Conservation (phyloP, 2,329 filamentous ascomycete species). For the Aspergillus jensenii region DNA sequence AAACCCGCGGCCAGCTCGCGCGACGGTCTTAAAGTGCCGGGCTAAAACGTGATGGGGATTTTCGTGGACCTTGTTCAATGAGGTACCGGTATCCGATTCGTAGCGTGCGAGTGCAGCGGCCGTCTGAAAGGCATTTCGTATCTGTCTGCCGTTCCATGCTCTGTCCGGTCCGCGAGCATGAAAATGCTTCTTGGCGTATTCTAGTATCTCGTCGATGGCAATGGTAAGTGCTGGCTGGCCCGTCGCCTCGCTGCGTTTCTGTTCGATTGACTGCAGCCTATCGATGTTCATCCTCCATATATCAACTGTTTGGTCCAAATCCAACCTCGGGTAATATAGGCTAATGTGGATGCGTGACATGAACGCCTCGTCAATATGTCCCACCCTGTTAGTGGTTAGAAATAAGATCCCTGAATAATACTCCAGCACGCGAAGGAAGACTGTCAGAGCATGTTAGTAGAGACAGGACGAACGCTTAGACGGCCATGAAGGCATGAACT, state of each 20-base stretch:
- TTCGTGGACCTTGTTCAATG: too few relatives aligned
- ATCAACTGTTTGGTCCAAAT: constrained; percentile 14
- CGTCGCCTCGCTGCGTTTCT: constrained; percentile 9
- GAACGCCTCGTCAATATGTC: constrained; percentile 51
- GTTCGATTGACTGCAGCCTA: constrained; percentile 1
- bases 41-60: not conserved
- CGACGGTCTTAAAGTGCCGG: not conserved
- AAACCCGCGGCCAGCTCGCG: not conserved
- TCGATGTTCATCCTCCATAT: constrained; percentile 26
- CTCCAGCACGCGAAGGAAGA: constrained; percentile 50
- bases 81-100: too few relatives aligned
- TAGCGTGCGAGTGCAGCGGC: constrained; percentile 29
- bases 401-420: constrained; percentile 48
- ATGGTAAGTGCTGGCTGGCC: not conserved
- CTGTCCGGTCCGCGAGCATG: not conserved
- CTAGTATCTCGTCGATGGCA: not conserved
- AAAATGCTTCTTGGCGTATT: constrained; percentile 4
- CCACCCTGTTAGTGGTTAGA: constrained; percentile 54
- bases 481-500: too few relatives aligned
- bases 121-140: constrained; percentile 38
- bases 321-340: constrained; percentile 40
- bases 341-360: constrained; percentile 47
- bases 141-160: constrained; percentile 39
- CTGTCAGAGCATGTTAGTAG: constrained; percentile 16
- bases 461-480: too few relatives aligned